Evolutionary conservation across 202 grass and related monocot genomes (phyloP).

Genomic region (Schoenoplectus tabernaemontani): DNA sequence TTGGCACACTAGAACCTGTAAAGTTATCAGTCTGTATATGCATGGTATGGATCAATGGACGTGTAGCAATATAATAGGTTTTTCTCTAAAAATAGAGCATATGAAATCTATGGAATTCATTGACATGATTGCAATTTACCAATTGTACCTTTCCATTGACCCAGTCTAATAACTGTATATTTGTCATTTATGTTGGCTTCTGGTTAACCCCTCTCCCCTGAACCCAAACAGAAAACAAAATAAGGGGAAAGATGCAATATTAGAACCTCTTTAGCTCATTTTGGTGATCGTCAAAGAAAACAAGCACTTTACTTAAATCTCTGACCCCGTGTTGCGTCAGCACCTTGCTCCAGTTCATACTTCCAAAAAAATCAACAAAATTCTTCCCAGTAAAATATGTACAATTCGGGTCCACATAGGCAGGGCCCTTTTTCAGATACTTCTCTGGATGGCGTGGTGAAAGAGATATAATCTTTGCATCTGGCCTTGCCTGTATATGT

Average conservation of each 20-base stretch:
- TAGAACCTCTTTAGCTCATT: conserved; percentile 69
- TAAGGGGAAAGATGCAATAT: neutral
- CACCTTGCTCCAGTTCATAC: conserved; percentile 45
- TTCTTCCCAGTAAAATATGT: conserved; percentile 73
- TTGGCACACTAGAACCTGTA: conserved; percentile 1
- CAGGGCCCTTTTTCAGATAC: conserved; percentile 68
- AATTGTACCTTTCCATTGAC: neutral
- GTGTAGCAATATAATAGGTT: neutral
- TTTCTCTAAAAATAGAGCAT: neutral
- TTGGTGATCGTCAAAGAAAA: conserved; percentile 93
- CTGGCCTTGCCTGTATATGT: conserved; percentile 46
- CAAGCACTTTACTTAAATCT: conserved; percentile 53
- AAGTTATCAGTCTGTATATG: neutral
- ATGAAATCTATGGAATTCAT: neutral
- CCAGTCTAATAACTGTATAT: neutral
- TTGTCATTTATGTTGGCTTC: neutral
- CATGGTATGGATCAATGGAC: neutral
- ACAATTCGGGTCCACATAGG: conserved; percentile 82
- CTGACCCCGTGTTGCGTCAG: conserved; percentile 58
- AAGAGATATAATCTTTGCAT: conserved; percentile 58
- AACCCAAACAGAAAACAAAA: too few relatives aligned
- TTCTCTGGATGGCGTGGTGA: conserved; percentile 68
- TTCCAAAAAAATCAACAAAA: conserved; percentile 83
- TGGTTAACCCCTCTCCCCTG: too few relatives aligned
- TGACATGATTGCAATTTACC: neutral